These are phyloP conservation scores for Colletotrichum noveboracense DNA, from an alignment of 2,329 filamentous ascomycete species.

Conservation along the genomic window DNA sequence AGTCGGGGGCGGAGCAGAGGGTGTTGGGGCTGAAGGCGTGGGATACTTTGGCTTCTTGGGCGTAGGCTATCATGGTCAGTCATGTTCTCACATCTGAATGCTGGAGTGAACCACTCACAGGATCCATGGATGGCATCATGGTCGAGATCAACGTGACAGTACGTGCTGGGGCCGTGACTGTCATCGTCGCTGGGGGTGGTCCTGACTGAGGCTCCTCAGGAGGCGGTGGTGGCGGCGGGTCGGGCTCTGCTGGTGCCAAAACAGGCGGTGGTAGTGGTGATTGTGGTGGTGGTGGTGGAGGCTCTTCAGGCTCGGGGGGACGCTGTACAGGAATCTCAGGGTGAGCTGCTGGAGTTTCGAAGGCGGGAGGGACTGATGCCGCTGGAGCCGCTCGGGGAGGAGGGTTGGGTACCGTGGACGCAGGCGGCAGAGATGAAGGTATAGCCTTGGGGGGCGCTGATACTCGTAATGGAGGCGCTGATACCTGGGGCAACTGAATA, in stretches of 20 bases:
- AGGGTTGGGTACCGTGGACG: neutral
- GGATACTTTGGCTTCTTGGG: neutral
- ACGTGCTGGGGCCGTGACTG: slow-evolving; percentile 4
- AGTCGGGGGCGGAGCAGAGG: neutral
- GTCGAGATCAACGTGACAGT: slow-evolving; percentile 11
- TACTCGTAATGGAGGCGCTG: neutral
- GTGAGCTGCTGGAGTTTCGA: neutral
- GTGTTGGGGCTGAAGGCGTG: neutral
- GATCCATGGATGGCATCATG: neutral
- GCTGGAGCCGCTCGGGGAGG: neutral
- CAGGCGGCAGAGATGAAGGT: neutral
- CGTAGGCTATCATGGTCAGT: neutral
- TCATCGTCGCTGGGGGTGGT: slow-evolving; percentile 4
- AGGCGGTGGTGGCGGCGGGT: neutral
- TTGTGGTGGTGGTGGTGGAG: neutral
- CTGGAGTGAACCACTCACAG: neutral
- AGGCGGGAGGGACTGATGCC: neutral
- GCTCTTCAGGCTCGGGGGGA: neutral
- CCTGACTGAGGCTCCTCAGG: neutral
- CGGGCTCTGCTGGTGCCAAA: slow-evolving; percentile 8
- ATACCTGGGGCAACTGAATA: neutral
- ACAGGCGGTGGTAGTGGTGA: slow-evolving; percentile 1
- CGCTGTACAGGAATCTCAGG: neutral
- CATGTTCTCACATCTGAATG: neutral
- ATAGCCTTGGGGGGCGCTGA: neutral